phyloP scores from a whole-genome alignment of 1,284 basidiomycete species.

The Apiotrichum akiyoshidainum region DNA sequence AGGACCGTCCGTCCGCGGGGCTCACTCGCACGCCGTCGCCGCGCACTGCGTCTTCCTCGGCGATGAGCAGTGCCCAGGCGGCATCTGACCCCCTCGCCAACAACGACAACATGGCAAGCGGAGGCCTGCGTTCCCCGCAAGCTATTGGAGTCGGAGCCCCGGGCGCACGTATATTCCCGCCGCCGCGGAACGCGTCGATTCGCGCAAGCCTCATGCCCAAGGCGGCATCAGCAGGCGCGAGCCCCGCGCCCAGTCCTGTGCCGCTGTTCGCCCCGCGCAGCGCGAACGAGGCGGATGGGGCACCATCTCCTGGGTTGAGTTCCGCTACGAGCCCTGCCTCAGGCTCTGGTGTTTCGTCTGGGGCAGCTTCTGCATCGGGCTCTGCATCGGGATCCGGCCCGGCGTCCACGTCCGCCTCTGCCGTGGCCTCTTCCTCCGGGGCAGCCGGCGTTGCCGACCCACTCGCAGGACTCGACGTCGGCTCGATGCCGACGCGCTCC shows the following conservation, averaged over 20 bases:
- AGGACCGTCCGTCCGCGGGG: constrained; percentile 17
- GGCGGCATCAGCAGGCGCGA: background rate
- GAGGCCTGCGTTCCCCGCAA: no score
- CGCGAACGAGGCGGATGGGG: no score
- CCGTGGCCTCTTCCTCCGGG: background rate
- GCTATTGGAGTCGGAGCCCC: no score
- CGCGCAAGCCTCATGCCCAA: constrained; percentile 1
- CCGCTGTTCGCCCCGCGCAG: no score
- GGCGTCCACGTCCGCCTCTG: background rate
- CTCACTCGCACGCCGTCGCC: constrained; percentile 13
- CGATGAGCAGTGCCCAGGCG: background rate
- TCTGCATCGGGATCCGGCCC: no score
- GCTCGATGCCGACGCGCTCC: background rate
- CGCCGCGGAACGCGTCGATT: background rate
- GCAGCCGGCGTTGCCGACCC: constrained; percentile 5
- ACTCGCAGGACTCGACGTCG: constrained; percentile 16
- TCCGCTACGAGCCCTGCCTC: no score
- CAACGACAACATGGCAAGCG: background rate
- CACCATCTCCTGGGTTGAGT: no score
- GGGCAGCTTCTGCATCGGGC: no score
- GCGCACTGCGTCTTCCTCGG: background rate
- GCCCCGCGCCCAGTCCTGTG: background rate
- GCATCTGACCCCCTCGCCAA: background rate
- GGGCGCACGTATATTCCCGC: background rate
- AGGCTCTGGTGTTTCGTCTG: no score